phyloP scores from a whole-genome alignment of 1,284 basidiomycete genomes.

The Ustilago xerochloae region DNA sequence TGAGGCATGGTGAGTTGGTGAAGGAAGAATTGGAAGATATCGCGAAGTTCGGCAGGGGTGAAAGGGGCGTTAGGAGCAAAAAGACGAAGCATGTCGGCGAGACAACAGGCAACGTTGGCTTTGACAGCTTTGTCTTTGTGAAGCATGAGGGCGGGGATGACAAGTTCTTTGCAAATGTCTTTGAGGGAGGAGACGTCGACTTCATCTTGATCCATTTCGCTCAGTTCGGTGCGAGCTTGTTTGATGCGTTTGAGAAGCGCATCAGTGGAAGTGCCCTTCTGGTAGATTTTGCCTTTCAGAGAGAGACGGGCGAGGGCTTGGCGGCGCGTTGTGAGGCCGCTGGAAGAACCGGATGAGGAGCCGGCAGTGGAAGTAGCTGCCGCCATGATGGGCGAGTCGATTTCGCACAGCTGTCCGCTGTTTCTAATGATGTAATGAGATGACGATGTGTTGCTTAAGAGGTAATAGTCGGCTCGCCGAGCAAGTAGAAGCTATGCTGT shows the following conservation, averaged over 20 bases:
- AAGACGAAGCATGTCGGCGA: conserved; percentile 90
- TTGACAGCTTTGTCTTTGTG: conserved; percentile 95
- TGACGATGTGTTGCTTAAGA: neutral
- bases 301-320: conserved; percentile 43
- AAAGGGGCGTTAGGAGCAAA: conserved; percentile 98
- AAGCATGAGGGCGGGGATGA: conserved; percentile 81
- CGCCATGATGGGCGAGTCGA: conserved; percentile 19
- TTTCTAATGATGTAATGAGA: neutral
- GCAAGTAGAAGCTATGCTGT: too few species aligned
- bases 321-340: conserved; percentile 20
- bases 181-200: conserved; percentile 81
- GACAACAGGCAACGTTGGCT: conserved; percentile 90
- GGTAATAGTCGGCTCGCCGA: too few species aligned
- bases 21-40: conserved; percentile 73
- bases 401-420: too few species aligned
- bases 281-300: conserved; percentile 53
- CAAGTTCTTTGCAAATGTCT: conserved; percentile 80
- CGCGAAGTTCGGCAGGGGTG: conserved; percentile 79
- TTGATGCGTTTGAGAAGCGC: conserved; percentile 54
- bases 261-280: conserved; percentile 54
- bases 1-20: conserved; percentile 55
- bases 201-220: conserved; percentile 85
- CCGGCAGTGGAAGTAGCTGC: conserved; percentile 27
- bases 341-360: conserved; percentile 19
- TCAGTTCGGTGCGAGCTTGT: conserved; percentile 74